These are phyloP conservation scores for Pelargonium cotyledonis DNA, from an alignment of 441 rosid genomes.

Conservation along the genomic window DNA sequence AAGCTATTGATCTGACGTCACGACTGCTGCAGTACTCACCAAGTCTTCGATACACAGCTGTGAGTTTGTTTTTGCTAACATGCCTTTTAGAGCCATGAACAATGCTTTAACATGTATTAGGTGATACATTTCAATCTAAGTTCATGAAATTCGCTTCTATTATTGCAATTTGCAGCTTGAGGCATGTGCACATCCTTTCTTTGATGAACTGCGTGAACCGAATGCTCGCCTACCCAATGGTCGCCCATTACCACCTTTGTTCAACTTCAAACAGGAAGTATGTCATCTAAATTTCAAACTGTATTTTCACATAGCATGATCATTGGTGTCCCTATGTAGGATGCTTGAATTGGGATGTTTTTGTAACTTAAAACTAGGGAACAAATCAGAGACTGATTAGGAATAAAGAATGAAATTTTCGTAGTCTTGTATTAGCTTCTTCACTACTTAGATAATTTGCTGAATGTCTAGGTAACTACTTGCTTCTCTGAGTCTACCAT, in stretches of 20 bases:
- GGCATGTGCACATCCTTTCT: slow-evolving; percentile 70
- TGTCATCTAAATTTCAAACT: background rate
- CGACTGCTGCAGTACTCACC: slow-evolving; percentile 71
- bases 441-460: too few relatives aligned
- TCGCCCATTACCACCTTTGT: slow-evolving; percentile 54
- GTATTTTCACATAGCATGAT: background rate
- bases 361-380: too few relatives aligned
- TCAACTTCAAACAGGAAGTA: slow-evolving; percentile 77
- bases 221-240: slow-evolving; percentile 58
- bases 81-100: slow-evolving; percentile 2
- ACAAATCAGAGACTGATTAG: too few relatives aligned
- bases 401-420: too few relatives aligned
- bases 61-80: slow-evolving; percentile 25
- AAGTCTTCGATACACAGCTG: slow-evolving; percentile 62
- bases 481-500: too few relatives aligned
- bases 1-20: slow-evolving; percentile 67
- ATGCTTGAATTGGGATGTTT: background rate
- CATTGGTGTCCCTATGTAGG: background rate
- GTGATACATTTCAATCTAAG: background rate
- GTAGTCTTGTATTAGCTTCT: too few relatives aligned
- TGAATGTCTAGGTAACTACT: too few relatives aligned
- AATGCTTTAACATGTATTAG: background rate
- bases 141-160: background rate
- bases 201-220: slow-evolving; percentile 63
- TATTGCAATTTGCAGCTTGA: slow-evolving; percentile 54